These are phyloP conservation scores for Malassezia cuniculi DNA, from an alignment of 1,284 basidiomycete genomes.

Conservation along the genomic window DNA sequence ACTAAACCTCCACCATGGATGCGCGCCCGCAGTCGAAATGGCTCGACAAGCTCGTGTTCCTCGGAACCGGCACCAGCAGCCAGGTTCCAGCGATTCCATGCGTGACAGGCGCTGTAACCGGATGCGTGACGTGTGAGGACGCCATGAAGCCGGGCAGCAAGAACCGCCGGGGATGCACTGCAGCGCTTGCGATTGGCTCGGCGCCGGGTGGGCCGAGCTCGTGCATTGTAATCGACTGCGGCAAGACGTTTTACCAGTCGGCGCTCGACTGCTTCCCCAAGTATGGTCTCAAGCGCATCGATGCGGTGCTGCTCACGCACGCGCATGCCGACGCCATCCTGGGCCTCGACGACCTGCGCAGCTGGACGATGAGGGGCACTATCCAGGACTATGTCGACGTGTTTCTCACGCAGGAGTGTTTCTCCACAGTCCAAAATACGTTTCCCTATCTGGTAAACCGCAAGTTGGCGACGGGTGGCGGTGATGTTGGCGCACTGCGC, in stretches of 20 bases:
- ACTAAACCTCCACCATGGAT: background rate
- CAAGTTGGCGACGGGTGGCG: slow-evolving; percentile 31
- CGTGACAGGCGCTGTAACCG: slow-evolving; percentile 9
- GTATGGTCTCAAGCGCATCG: slow-evolving; percentile 23
- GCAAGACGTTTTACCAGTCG: slow-evolving; percentile 37
- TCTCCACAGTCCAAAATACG: slow-evolving; percentile 23
- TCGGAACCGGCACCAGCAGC: slow-evolving; percentile 37
- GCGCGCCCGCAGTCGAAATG: slow-evolving; percentile 18
- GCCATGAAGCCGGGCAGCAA: slow-evolving; percentile 24
- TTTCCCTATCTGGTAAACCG: slow-evolving; percentile 39
- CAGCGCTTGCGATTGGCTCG: slow-evolving; percentile 20
- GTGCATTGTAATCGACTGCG: slow-evolving; percentile 39
- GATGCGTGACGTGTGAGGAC: slow-evolving; percentile 30
- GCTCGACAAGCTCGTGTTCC: slow-evolving; percentile 29
- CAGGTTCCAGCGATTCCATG: slow-evolving; percentile 37
- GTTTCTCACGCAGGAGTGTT: slow-evolving; percentile 30
- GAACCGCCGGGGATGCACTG: slow-evolving; percentile 33
- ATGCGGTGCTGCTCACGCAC: slow-evolving; percentile 37
- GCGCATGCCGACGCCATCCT: slow-evolving; percentile 40
- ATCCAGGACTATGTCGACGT: slow-evolving; percentile 34
- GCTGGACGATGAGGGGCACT: slow-evolving; percentile 36
- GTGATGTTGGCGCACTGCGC: slow-evolving; percentile 32
- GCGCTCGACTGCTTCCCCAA: slow-evolving; percentile 21
- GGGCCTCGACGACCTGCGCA: slow-evolving; percentile 34
- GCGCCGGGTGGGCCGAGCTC: slow-evolving; percentile 10